Percentiles rank a stretch among this genome's conserved stretches.
These are phyloP conservation scores for Climacium dendroides DNA, from an alignment of 225 moss, liverwort and hornwort species.

Conservation along the genomic window DNA sequence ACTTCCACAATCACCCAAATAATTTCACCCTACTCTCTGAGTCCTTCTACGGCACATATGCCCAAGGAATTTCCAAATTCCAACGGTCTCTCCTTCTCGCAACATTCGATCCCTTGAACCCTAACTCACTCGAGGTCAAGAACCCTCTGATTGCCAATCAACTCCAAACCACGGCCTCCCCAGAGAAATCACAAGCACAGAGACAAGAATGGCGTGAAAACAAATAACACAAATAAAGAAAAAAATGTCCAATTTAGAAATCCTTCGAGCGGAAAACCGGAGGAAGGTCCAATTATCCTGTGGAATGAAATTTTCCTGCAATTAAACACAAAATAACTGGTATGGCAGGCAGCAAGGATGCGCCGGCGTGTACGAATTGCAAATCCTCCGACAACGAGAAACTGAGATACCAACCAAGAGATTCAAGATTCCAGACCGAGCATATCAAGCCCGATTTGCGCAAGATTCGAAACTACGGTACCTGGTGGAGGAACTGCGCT, in stretches of 20 bases:
- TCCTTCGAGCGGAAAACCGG: not conserved
- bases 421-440: not conserved
- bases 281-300: not conserved
- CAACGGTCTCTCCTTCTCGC: not conserved
- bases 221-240: not conserved
- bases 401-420: not conserved
- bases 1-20: not conserved
- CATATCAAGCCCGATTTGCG: not conserved
- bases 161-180: not conserved
- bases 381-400: not conserved
- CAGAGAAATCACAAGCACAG: not conserved
- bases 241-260: not conserved
- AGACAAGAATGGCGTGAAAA: not conserved
- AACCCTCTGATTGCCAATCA: not conserved
- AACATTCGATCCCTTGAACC: not conserved
- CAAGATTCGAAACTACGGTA: not conserved
- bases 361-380: not conserved
- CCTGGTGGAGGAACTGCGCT: not conserved
- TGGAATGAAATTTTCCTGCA: not conserved
- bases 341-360: not conserved
- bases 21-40: not conserved
- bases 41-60: not conserved
- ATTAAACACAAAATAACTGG: not conserved
- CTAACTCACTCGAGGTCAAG: not conserved
- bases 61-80: not conserved